Base-by-base conservation (phyloP, 2,329 filamentous ascomycete species). In the Penicillium janthinellum region DNA sequence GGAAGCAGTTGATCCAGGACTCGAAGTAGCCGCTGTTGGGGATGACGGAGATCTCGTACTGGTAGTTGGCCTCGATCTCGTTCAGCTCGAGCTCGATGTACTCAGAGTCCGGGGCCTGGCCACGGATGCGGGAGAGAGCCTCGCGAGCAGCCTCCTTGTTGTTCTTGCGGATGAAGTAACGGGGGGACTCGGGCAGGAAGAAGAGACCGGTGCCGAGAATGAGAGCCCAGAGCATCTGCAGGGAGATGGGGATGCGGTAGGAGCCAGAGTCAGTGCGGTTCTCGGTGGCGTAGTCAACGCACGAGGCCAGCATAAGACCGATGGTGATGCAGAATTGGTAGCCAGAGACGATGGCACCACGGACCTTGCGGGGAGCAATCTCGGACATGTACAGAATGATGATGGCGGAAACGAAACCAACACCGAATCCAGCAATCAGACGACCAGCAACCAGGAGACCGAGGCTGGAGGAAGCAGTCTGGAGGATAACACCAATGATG, bases 351-450 rank as follows among this genome's bases (percentile, higher is more conserved):
- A 93, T 84, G 57, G 90, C 88, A 71, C 90, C 90, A 71, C 90
- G 86, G 65, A 95, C 88, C 76, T 90, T 91, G 75, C 84, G 85
- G 59, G 89, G 88, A 39, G 77, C 75, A 73, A 93, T 91, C 79
- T 93, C 91, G 51, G 88, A 91, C 90, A 95, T 94, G 85, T 95
- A 93, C 62, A 92, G 82, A 72, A 92, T 91, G 76, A 92, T 87
- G 70, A 92, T 87, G 70, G 90, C 89, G 8, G 89, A 91, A 67
- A 90, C 89, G 73, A 92, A 92, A 72, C 90, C 90, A 69, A 92
- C 89, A 82, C 90, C 90, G 58, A 92, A 75, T 74, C 90, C 90
- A 50, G 90, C 88, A 68, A 94, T 78, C 59, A 92, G 78, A 83
- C 90, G 90, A 74, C 90, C 90, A 59, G 85, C 84, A 22, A 91